Conservation (phyloP, 83 land plant genomes). For the Larix sibirica region DNA sequence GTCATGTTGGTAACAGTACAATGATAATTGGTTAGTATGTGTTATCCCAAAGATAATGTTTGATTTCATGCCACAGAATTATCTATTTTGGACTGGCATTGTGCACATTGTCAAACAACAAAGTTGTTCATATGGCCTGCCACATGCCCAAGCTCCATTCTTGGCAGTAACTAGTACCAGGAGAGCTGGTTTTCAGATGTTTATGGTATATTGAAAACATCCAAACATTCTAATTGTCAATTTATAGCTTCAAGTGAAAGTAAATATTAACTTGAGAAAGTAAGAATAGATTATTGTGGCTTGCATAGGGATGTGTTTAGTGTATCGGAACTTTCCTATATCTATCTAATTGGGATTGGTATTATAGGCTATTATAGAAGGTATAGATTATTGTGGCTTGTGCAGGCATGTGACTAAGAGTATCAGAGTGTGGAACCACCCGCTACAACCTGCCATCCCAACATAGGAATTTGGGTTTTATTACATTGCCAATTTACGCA, state of each 20-base stretch:
- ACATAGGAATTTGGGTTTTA: neutral
- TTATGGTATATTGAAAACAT: too few species aligned
- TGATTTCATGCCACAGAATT: neutral
- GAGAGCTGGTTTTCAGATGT: too few species aligned
- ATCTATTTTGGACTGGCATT: neutral
- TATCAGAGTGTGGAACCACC: neutral
- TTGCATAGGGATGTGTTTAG: neutral
- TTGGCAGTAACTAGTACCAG: too few species aligned
- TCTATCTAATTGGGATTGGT: neutral
- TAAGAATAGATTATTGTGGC: neutral
- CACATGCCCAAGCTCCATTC: too few species aligned
- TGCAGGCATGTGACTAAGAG: neutral
- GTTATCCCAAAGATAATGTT: neutral
- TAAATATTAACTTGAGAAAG: too few species aligned
- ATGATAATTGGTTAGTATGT: neutral
- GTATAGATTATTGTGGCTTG: neutral
- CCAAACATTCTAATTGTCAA: too few species aligned
- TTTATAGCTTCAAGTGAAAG: too few species aligned
- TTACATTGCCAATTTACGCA: neutral
- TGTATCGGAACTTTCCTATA: neutral
- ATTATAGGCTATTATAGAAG: neutral
- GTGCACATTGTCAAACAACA: too few species aligned
- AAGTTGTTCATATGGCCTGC: too few species aligned
- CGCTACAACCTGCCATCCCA: neutral
- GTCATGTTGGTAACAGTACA: neutral